Base-by-base conservation (phyloP, 192 early-diverging fungal genomes). In the Tieghemiomyces parasiticus region DNA sequence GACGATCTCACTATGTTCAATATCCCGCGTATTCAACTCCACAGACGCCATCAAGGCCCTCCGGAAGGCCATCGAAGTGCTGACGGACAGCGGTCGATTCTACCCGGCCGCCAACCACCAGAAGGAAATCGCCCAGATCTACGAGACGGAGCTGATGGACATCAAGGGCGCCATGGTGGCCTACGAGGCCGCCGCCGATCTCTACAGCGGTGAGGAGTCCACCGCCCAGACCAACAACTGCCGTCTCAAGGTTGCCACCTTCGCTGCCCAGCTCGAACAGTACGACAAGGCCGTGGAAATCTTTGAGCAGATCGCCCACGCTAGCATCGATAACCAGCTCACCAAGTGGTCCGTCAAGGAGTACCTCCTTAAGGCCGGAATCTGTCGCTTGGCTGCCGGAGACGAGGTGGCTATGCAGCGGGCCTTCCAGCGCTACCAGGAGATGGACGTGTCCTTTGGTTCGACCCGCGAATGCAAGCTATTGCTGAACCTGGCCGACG, bases 271-370 rank as follows among this genome's bases (percentile, higher is more conserved):
- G 66, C 67, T 97, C 26, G 90, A 85, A 47, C 77, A 86, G 66
- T 99, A 91, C 62, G 83, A 89, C 30, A 84, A 81, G 30, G 96
- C 96, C 3, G 85, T 94, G 58, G 83, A 85, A 45, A 82, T 84
- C 60, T 97, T 95, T 77, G 94, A 99, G 71, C 65, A 70, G 26
- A 87, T 96, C 2, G 96, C 92, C 2, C 74, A 74, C 38, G 81
- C 80, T 56, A 82, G 82, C 48, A 63, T 96, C 65, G 92, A 94
- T 69, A 90, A 92, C 68, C 81, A 86, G 55, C 76, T 99, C 29
- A 88, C 91, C 52, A 90, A 91, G 68, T 99, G 91, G 87, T 94
- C 92, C 22, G 69, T 97, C 28, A 89, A 92, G 59, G 94, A 97
- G 58, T 95, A 96, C 76, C 89, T 97, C 60, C 77, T 99, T 68